Base-by-base conservation (phyloP, 768 basidiomycete species). In the Vararia minispora region DNA sequence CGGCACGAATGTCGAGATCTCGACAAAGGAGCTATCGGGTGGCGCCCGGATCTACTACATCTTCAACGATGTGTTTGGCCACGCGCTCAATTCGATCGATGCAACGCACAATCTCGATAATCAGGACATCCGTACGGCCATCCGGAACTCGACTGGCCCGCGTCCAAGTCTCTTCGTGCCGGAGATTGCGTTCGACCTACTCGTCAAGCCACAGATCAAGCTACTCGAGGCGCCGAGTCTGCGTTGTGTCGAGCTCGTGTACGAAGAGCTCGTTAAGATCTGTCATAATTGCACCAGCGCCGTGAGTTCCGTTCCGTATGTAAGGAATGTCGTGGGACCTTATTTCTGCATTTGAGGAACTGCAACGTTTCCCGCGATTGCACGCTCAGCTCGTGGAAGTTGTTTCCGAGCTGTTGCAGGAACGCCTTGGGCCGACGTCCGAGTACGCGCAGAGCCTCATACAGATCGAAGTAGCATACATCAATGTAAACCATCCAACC, bases 41-140 rank as follows among this genome's bases (percentile, higher is more conserved):
- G 95, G 95, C 32, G 95, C 95, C 17, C 76, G 95, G 38, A 90
- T 99, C 61, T 98, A 98, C 62, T 98, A 98, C 64, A 98, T 99
- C 57, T 99, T 99, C 73, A 90, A 98, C 56, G 95, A 98, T 52
- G 76, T 98, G 37, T 99, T 98, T 53, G 95, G 95, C 2, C 71
- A 83, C 36, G 95, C 94, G 1, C 75, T 99, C 6, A 73, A 77
- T 39, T 81, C 75, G 5, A 88, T 99, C 52, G 85, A 98, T 54
- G 80, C 95, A 1, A 89, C 90, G 11, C 71, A 77, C 33, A 92
- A 92, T 54, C 69, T 99, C 39, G 90, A 91, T 42, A 79, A 85
- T 42, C 83, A 86, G 49, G 95, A 99, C 55, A 98, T 99, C 54
- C 77, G 94, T 17, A 99, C 95, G 4, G 95, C 95, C 20, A 99